Evolutionary conservation across 768 basidiomycete genomes (phyloP).

Genomic region (Tricholomella constricta): DNA sequence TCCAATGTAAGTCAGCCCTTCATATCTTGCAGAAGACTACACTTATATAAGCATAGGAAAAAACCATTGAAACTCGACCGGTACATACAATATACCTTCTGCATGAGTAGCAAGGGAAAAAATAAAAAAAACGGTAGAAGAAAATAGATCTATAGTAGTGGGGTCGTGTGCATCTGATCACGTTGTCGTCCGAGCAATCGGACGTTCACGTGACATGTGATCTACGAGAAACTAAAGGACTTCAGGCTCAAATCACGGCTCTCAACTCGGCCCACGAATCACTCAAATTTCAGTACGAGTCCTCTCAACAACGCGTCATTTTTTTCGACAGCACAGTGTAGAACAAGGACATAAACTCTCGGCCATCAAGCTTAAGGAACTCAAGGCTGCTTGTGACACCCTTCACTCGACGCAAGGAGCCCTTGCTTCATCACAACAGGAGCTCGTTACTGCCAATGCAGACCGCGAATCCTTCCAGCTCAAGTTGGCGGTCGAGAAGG

Average conservation of each 20-base stretch:
- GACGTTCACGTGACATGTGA: too few relatives aligned
- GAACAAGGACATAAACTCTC: neutral
- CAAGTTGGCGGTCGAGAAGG: conserved; percentile 1
- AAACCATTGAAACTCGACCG: too few relatives aligned
- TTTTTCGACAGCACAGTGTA: neutral
- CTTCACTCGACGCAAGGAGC: neutral
- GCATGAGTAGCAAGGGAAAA: too few relatives aligned
- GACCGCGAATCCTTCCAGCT: neutral
- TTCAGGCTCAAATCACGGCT: conserved; percentile 12
- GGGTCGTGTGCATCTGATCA: too few relatives aligned
- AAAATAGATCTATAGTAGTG: too few relatives aligned
- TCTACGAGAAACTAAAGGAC: neutral
- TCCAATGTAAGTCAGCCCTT: too few relatives aligned
- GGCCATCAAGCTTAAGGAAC: neutral
- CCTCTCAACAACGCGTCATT: conserved; percentile 1
- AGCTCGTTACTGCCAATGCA: neutral
- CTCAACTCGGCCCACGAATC: conserved; percentile 12
- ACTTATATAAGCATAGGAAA: too few relatives aligned
- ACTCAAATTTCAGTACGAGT: conserved; percentile 5
- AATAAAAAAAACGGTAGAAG: too few relatives aligned
- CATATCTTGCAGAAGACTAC: too few relatives aligned
- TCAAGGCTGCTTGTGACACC: neutral
- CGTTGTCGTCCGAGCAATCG: too few relatives aligned
- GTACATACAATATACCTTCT: too few relatives aligned
- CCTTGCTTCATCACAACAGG: neutral